Conservation (phyloP, 768 basidiomycete genomes). For the Suillus sp. region DNA sequence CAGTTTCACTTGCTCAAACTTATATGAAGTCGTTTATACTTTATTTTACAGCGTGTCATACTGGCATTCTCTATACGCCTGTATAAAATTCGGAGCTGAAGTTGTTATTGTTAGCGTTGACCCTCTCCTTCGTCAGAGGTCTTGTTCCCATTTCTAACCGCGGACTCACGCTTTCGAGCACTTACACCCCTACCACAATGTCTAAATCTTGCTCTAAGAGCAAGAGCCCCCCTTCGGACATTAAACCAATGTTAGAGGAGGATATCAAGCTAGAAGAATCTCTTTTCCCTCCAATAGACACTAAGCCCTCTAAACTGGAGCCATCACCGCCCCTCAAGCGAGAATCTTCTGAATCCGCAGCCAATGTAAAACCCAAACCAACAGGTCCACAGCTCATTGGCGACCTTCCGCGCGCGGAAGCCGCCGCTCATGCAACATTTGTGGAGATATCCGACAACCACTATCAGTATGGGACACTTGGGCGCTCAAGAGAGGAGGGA, state of each 20-base stretch:
- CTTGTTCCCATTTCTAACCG: conserved; percentile 20
- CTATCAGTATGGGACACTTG: conserved; percentile 86
- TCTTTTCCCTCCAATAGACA: conserved; percentile 27
- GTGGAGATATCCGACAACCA: conserved; percentile 72
- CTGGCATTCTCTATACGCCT: conserved; percentile 17
- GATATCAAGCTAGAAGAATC: conserved; percentile 21
- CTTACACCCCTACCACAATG: conserved; percentile 29
- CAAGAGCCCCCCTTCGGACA: conserved; percentile 29
- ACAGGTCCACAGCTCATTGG: conserved; percentile 70
- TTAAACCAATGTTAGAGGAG: conserved; percentile 17
- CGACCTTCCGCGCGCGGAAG: conserved; percentile 76
- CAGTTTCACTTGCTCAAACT: conserved; percentile 7
- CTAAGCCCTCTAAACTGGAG: conserved; percentile 30
- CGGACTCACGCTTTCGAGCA: conserved; percentile 10
- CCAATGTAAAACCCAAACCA: conserved; percentile 39
- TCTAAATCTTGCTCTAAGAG: conserved; percentile 30
- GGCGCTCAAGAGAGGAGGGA: conserved; percentile 82
- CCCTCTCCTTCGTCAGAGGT: conserved; percentile 24
- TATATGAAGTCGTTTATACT: conserved; percentile 5
- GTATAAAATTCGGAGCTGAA: conserved; percentile 24
- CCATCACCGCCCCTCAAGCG: conserved; percentile 34
- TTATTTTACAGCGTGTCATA: conserved; percentile 11
- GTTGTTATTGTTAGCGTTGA: conserved; percentile 18
- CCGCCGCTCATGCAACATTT: conserved; percentile 73
- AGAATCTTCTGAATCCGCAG: conserved; percentile 36